A percentile compares a stretch with the other conserved stretches of the same genome.
These are phyloP conservation scores for Auricularia auricula-judae DNA, from an alignment of 768 basidiomycete genomes.

Conservation along the genomic window DNA sequence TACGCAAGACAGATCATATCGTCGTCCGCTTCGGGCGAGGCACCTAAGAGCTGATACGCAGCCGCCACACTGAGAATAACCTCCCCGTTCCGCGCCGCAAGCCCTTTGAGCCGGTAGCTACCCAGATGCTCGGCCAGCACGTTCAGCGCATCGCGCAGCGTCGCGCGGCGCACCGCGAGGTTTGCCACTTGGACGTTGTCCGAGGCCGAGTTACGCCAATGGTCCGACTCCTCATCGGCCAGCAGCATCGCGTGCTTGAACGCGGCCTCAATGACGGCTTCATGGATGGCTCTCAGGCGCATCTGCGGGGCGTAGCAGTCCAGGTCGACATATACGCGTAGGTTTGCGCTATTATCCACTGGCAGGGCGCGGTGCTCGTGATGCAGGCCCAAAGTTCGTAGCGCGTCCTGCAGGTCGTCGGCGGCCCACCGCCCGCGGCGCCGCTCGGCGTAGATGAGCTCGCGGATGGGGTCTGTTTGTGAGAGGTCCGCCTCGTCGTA, in stretches of 20 bases:
- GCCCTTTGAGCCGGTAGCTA: not conserved
- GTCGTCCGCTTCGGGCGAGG: not conserved
- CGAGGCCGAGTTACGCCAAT: not conserved
- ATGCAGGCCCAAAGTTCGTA: not conserved
- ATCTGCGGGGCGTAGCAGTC: not conserved
- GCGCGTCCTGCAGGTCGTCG: not conserved
- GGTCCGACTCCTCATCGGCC: not conserved
- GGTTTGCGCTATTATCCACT: not conserved
- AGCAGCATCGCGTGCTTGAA: not conserved
- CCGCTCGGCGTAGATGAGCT: not conserved
- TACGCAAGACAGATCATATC: not conserved
- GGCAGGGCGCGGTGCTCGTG: not conserved
- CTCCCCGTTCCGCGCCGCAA: not conserved
- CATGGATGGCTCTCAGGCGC: not conserved
- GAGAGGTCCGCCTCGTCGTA: not conserved
- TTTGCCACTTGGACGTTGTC: not conserved
- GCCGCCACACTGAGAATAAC: not conserved
- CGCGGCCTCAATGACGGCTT: not conserved
- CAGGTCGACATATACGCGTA: not conserved
- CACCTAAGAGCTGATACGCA: not conserved
- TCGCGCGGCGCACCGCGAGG: not conserved
- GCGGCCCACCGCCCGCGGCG: not conserved
- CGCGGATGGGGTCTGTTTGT: not conserved
- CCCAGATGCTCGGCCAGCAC: not conserved
- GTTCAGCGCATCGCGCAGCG: not conserved